Conservation (phyloP, 148 eudicot genomes). For the Selenicereus undatus region DNA sequence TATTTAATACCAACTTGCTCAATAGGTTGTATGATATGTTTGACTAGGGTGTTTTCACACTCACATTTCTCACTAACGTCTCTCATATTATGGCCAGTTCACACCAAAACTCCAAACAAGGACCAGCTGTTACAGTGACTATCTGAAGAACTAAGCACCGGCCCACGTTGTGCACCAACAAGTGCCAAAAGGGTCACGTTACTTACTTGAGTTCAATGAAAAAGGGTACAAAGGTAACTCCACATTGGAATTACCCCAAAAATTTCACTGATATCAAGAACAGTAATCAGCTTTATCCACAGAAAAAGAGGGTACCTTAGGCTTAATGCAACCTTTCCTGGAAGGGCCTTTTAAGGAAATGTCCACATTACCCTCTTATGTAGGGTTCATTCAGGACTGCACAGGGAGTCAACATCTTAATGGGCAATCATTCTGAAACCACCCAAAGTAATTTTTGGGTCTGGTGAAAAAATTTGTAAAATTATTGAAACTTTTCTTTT, state of each 20-base stretch:
- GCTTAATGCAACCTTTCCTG: constrained; percentile 16
- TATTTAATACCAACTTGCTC: constrained; percentile 5
- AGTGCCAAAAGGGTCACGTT: constrained; percentile 9
- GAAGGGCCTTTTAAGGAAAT: constrained; percentile 1
- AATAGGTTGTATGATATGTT: not conserved
- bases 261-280: constrained; percentile 17
- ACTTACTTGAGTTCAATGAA: constrained; percentile 14
- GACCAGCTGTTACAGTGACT: not conserved
- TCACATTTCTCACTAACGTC: not conserved
- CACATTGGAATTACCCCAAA: constrained; percentile 11
- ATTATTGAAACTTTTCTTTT: not conserved
- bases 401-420: constrained; percentile 19
- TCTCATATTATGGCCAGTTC: not conserved
- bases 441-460: constrained; percentile 16
- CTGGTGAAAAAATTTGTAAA: constrained; percentile 12
- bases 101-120: not conserved
- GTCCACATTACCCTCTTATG: constrained; percentile 26
- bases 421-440: constrained; percentile 25
- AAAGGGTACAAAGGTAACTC: constrained; percentile 7
- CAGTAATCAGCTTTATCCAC: constrained; percentile 23
- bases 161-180: constrained; percentile 20
- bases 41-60: constrained; percentile 6
- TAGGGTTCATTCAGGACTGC: not conserved
- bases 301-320: constrained; percentile 26
- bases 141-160: constrained; percentile 2